Conservation (phyloP, 306 rosid species). For the Dryas octopetala region DNA sequence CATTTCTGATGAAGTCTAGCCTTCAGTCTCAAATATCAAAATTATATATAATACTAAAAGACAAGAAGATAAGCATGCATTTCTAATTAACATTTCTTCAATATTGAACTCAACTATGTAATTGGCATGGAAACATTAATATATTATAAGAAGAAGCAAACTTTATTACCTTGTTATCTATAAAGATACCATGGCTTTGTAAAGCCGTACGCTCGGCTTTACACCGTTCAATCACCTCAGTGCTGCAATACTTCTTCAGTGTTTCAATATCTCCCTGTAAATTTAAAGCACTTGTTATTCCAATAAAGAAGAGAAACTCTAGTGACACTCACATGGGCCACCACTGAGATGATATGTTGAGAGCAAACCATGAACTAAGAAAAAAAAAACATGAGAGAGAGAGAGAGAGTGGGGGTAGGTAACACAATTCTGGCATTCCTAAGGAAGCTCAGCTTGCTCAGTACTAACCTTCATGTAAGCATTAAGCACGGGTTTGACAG, state of each 20-base stretch:
- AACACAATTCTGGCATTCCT: slow-evolving; percentile 12
- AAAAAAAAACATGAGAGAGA: neutral
- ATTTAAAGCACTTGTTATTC: slow-evolving; percentile 6
- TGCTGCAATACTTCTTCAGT: slow-evolving; percentile 70
- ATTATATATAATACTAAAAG: neutral
- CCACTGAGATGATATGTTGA: slow-evolving; percentile 6
- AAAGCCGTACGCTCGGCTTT: slow-evolving; percentile 81
- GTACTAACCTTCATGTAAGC: slow-evolving; percentile 74
- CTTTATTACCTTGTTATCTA: slow-evolving; percentile 73
- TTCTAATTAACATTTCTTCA: neutral
- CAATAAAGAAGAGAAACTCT: slow-evolving; percentile 27
- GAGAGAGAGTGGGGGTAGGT: neutral
- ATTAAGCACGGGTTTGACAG: slow-evolving; percentile 79
- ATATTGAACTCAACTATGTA: neutral
- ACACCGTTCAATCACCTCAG: slow-evolving; percentile 85
- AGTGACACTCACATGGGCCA: slow-evolving; percentile 15
- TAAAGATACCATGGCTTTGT: slow-evolving; percentile 71
- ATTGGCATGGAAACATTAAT: neutral
- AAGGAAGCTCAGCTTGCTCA: slow-evolving; percentile 7
- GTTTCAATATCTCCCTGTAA: slow-evolving; percentile 76
- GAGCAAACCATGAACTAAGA: neutral
- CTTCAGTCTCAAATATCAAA: neutral
- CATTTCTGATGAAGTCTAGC: neutral
- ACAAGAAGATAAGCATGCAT: neutral
- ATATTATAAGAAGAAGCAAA: neutral